Percentiles rank a stretch among this genome's conserved stretches.
phyloP scores from a whole-genome alignment of 306 rosid genomes.

The Biancaea sappan region DNA sequence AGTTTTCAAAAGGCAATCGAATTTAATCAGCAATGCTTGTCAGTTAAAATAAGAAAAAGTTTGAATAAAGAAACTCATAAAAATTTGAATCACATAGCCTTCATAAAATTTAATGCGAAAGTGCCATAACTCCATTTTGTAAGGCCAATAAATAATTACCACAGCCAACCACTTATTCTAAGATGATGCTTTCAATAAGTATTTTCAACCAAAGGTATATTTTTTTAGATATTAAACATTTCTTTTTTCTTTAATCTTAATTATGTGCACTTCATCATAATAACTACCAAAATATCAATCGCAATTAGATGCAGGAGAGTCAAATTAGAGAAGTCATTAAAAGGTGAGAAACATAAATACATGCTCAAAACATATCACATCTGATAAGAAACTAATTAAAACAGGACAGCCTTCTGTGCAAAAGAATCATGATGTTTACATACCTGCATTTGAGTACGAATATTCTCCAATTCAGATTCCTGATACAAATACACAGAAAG shows the following conservation, averaged over 20 bases:
- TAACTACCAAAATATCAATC: constrained; percentile 13
- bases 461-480: constrained; percentile 88
- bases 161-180: background rate
- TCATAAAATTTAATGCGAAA: background rate
- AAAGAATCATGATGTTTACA: constrained; percentile 26
- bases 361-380: constrained; percentile 19
- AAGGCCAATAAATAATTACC: background rate
- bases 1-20: background rate
- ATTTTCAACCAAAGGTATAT: constrained; percentile 16
- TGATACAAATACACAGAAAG: constrained; percentile 38
- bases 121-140: background rate
- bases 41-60: too few species aligned
- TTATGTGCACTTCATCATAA: constrained; percentile 16
- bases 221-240: background rate
- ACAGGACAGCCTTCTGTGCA: constrained; percentile 9
- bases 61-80: background rate
- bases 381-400: constrained; percentile 8
- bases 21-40: background rate
- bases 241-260: background rate
- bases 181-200: constrained; percentile 17
- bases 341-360: constrained; percentile 25
- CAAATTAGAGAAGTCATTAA: constrained; percentile 19
- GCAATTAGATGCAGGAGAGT: constrained; percentile 10
- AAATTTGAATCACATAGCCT: background rate
- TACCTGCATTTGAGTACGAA: constrained; percentile 95